These are phyloP conservation scores for Fraxinus sp. DNA, from an alignment of 305 asterid species.

Conservation along the genomic window DNA sequence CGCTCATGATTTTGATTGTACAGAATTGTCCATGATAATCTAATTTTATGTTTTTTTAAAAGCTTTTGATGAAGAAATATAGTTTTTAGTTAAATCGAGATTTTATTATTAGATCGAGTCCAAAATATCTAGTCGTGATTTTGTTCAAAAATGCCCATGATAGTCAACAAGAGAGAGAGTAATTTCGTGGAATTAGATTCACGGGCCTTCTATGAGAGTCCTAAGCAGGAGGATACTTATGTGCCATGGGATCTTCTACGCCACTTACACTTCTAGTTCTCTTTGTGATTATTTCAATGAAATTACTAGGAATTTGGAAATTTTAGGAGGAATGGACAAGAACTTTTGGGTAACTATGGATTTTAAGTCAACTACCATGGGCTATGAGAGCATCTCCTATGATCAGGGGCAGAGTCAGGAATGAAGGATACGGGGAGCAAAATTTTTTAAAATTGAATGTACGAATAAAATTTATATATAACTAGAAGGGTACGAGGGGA, in stretches of 20 bases:
- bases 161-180: not conserved
- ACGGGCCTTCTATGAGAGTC: not conserved
- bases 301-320: not conserved
- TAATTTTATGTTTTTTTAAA: no score
- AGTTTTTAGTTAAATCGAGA: not conserved
- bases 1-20: not conserved
- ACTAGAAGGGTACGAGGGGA: no score
- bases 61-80: not conserved
- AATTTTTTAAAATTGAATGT: no score
- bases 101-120: not conserved
- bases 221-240: not conserved
- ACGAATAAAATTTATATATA: no score
- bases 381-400: no score
- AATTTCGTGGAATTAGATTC: not conserved
- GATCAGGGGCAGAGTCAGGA: no score
- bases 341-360: not conserved
- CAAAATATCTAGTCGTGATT: not conserved
- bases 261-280: not conserved
- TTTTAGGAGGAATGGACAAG: not conserved
- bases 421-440: no score
- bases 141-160: not conserved
- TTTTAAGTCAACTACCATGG: no score
- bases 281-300: not conserved
- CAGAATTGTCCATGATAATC: not conserved
- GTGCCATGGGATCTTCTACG: not conserved